Percentiles rank a stretch among this genome's conserved stretches.
phyloP scores from a whole-genome alignment of 257 asterid species.

The Phtheirospermum japonicum region DNA sequence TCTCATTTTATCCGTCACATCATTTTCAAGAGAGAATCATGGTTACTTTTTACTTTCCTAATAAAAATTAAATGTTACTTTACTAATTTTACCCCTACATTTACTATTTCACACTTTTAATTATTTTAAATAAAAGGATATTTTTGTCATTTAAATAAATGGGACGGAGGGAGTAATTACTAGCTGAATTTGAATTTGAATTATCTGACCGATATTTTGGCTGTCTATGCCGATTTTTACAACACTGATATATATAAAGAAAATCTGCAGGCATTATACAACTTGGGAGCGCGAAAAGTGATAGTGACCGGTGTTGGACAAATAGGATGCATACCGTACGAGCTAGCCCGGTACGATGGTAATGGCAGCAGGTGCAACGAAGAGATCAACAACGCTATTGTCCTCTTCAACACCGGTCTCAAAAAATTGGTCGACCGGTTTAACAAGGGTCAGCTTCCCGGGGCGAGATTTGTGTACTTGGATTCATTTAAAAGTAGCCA shows the following conservation, averaged over 20 bases:
- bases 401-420: slow-evolving; percentile 66
- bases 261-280: slow-evolving; percentile 49
- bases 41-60: no score
- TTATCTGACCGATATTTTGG: no score
- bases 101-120: no score
- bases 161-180: no score
- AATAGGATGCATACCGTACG: slow-evolving; percentile 84
- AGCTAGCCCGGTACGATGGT: slow-evolving; percentile 69
- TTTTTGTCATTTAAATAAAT: no score
- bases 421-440: slow-evolving; percentile 50
- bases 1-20: no score
- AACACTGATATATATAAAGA: background rate
- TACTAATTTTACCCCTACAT: no score
- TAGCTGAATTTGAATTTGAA: no score
- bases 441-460: slow-evolving; percentile 58
- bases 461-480: slow-evolving; percentile 71
- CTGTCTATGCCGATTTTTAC: no score
- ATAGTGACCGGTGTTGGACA: slow-evolving; percentile 67
- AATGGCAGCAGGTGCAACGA: slow-evolving; percentile 78
- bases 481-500: slow-evolving; percentile 61
- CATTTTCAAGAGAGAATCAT: no score
- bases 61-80: no score
- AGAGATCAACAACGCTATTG: slow-evolving; percentile 73
- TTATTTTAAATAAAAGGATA: no score
- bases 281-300: slow-evolving; percentile 81